Percentiles rank a stretch among this genome's conserved stretches.
Conservation (phyloP, 2,329 filamentous ascomycete genomes). For the Ascochyta clinopodiicola region DNA sequence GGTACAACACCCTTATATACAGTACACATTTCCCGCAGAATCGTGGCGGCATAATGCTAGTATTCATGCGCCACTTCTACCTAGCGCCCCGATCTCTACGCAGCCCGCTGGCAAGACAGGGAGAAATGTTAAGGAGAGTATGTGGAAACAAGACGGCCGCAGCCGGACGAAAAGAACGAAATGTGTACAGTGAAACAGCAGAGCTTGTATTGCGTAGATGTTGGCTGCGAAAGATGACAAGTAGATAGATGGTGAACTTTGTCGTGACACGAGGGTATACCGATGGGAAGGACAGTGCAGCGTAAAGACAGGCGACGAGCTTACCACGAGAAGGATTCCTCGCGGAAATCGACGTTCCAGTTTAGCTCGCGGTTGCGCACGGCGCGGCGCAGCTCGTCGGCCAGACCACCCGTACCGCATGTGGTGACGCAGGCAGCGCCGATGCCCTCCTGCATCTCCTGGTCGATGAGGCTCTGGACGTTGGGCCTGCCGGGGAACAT, state of each 20-base stretch:
- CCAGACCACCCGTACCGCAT: slow-evolving; percentile 75
- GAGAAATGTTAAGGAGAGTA: slow-evolving; percentile 19
- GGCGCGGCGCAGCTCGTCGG: slow-evolving; percentile 74
- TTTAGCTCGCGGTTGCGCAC: slow-evolving; percentile 69
- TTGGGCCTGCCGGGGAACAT: slow-evolving; percentile 93
- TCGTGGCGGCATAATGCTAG: slow-evolving; percentile 22
- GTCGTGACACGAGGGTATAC: slow-evolving; percentile 26
- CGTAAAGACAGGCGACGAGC: slow-evolving; percentile 11
- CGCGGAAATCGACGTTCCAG: slow-evolving; percentile 76
- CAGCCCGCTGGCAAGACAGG: slow-evolving; percentile 25
- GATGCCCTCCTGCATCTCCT: slow-evolving; percentile 80
- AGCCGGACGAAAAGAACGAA: slow-evolving; percentile 23
- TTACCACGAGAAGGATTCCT: slow-evolving; percentile 76
- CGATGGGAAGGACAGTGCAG: slow-evolving; percentile 11
- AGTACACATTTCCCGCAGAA: slow-evolving; percentile 14
- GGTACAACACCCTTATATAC: slow-evolving; percentile 12
- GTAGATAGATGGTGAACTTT: slow-evolving; percentile 8
- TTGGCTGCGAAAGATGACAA: slow-evolving; percentile 1
- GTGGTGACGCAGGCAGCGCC: slow-evolving; percentile 90
- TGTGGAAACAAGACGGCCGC: slow-evolving; percentile 24
- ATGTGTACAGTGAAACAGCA: slow-evolving; percentile 40
- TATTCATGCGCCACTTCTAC: slow-evolving; percentile 26
- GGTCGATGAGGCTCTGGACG: slow-evolving; percentile 76
- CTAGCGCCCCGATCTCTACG: slow-evolving; percentile 21
- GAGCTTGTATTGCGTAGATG: slow-evolving; percentile 14